Evolutionary conservation across 352 stramenopile genomes (phyloP).

Genomic region (Phytophthora ramorum): DNA sequence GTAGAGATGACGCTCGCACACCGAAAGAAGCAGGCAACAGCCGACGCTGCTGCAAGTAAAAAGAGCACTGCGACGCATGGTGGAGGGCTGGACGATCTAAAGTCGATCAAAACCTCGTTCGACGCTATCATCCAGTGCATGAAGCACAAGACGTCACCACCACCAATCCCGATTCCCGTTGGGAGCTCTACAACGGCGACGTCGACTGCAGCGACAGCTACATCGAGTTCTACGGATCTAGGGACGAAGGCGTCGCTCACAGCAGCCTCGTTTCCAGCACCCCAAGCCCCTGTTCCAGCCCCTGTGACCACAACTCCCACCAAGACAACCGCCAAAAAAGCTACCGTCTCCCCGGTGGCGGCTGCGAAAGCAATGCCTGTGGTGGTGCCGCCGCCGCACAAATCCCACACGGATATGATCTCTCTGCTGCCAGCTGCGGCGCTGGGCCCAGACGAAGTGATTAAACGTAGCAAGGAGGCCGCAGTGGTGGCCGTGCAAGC

Average conservation of each 20-base stretch:
- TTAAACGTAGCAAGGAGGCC: conserved; percentile 86
- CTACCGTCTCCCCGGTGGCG: conserved; percentile 23
- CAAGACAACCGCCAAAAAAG: conserved; percentile 24
- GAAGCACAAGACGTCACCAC: conserved; percentile 80
- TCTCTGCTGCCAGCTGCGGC: conserved; percentile 57
- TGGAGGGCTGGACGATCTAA: conserved; percentile 66
- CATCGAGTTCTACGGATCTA: conserved; percentile 27
- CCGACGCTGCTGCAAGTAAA: conserved; percentile 24
- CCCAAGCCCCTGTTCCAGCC: conserved; percentile 7
- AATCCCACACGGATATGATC: conserved; percentile 82
- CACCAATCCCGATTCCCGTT: conserved; percentile 71
- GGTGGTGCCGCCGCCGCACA: conserved; percentile 67
- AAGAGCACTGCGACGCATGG: conserved; percentile 5
- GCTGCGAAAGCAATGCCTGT: conserved; percentile 34
- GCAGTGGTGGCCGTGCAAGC: conserved; percentile 79
- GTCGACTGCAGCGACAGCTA: conserved; percentile 11
- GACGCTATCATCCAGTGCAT: conserved; percentile 88
- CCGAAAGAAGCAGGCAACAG: conserved; percentile 43
- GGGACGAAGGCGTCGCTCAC: conserved; percentile 43
- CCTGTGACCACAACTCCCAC: conserved; percentile 21
- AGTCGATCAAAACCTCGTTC: conserved; percentile 83
- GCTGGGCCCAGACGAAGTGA: conserved; percentile 82
- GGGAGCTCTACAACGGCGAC: conserved; percentile 8
- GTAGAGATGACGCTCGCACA: conserved; percentile 64
- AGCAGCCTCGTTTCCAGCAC: conserved; percentile 28